Evolutionary conservation across 257 asterid species (phyloP).

Genomic region (Thymus quinquecostatus): DNA sequence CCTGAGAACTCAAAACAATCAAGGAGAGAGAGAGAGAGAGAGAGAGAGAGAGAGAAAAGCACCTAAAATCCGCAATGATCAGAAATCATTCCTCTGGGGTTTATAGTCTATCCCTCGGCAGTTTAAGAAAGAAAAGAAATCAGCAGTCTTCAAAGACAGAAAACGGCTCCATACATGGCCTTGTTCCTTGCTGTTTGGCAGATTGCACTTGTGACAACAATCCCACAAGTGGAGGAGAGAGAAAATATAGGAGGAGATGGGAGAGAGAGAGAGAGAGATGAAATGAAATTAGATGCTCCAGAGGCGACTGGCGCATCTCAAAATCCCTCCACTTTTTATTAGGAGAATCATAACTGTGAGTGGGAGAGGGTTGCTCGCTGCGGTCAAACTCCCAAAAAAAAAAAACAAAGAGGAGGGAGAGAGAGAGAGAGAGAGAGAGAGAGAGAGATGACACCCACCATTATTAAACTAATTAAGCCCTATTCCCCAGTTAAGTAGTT

Average conservation of each 20-base stretch:
- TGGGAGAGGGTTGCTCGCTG: slow-evolving; percentile 20
- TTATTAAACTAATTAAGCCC: slow-evolving; percentile 23
- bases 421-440: no score
- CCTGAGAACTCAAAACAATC: slow-evolving; percentile 7
- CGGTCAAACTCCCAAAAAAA: slow-evolving; percentile 43
- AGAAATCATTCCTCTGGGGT: slow-evolving; percentile 19
- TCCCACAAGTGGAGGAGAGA: slow-evolving; percentile 40
- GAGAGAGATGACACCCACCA: background rate
- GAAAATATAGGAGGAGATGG: background rate
- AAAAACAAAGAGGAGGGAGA: no score
- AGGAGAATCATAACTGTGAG: slow-evolving; percentile 38
- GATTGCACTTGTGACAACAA: slow-evolving; percentile 35
- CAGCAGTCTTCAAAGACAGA: slow-evolving; percentile 22
- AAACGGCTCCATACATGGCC: slow-evolving; percentile 29
- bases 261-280: slow-evolving; percentile 8
- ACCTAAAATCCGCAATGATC: slow-evolving; percentile 45
- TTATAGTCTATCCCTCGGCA: slow-evolving; percentile 1
- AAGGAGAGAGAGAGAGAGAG: slow-evolving; percentile 5
- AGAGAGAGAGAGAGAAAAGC: slow-evolving; percentile 19
- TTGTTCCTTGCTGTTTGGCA: slow-evolving; percentile 34
- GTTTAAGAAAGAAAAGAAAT: background rate
- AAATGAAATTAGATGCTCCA: slow-evolving; percentile 30
- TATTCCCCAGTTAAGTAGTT: slow-evolving; percentile 26
- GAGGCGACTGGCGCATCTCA: slow-evolving; percentile 32
- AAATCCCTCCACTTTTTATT: slow-evolving; percentile 27